Base-by-base conservation (phyloP, 345 rosid species). In the Lenwebbia sp. region DNA sequence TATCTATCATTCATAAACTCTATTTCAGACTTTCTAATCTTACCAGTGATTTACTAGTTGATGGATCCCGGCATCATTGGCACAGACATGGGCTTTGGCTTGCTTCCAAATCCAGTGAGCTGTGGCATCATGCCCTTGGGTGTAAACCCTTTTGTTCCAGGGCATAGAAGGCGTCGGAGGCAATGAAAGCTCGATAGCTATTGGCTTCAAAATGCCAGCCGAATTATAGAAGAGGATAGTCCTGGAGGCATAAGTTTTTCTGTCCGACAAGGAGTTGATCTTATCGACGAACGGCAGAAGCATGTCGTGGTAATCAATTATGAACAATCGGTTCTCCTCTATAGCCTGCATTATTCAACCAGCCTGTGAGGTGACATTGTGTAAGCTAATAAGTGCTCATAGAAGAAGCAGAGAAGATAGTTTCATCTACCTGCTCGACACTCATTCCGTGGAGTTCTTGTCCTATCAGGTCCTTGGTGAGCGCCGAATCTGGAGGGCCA, bases 21-120 rank as follows among this genome's bases (percentile, higher is more conserved):
- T 0, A 15, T 50, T 83, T 50, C 54, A 17, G 23, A 30, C 30
- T 82, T 81, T 41, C 55, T 15, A 78, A 81, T 40, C 84, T 90
- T 92, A 96, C 99, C 98, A 97, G 89, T 97, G 99, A 89, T 94
- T 96, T 60, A 96, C 98, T 15, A 97, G 94, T 90, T 97, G 99
- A 85, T 97, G 99, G 84, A 96, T 89, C 13, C 99, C 99, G 21
- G 95, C 94, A 94, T 97, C 98, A 75, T 93, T 93, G 41, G 97
- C 92, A 89, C 94, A 91, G 84, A 96, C 99, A 86, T 97, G 99
- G 84, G 99, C 98, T 91, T 97, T 97, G 30, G 99, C 98, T 86
- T 92, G 92, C 87, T 97, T 97, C 99, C 99, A 97, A 53, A 91
- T 90, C 99, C 99, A 95, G 78, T 97, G 96, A 47, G 93, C 86